These are phyloP conservation scores for Euclidium syriacum DNA, from an alignment of 345 rosid genomes.

Conservation along the genomic window DNA sequence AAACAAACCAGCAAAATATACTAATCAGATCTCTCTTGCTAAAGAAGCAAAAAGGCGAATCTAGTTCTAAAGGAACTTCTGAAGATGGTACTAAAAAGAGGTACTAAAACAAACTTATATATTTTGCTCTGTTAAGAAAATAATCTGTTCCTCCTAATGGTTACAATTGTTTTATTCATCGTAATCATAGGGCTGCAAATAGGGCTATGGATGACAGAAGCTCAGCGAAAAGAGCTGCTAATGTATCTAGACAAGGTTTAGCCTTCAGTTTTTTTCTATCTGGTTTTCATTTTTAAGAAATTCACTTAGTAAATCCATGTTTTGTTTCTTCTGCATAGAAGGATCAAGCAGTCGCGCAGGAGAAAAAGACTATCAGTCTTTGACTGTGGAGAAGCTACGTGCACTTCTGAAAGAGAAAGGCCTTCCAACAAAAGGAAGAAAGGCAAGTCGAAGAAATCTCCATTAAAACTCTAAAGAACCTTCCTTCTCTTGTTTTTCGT, in stretches of 20 bases:
- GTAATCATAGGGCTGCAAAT: slow-evolving; percentile 54
- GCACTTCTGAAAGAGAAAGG: slow-evolving; percentile 73
- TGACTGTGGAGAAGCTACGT: slow-evolving; percentile 86
- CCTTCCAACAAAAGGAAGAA: slow-evolving; percentile 74
- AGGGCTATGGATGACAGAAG: slow-evolving; percentile 53
- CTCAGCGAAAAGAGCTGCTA: slow-evolving; percentile 59
- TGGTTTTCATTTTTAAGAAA: not conserved
- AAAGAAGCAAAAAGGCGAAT: slow-evolving; percentile 61
- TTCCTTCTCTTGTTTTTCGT: not conserved
- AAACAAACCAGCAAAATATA: slow-evolving; percentile 87
- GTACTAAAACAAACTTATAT: slow-evolving; percentile 34
- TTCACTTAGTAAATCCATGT: not conserved
- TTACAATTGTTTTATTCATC: not conserved
- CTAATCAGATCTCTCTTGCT: slow-evolving; percentile 79
- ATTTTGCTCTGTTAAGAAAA: not conserved
- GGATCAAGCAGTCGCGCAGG: slow-evolving; percentile 55
- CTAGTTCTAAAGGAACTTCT: slow-evolving; percentile 47
- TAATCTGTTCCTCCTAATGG: not conserved
- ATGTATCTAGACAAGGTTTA: slow-evolving; percentile 54
- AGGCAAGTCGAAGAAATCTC: slow-evolving; percentile 41
- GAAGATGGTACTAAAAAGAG: slow-evolving; percentile 74
- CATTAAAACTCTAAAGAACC: not conserved
- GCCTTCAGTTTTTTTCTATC: not conserved
- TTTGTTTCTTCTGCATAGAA: slow-evolving; percentile 36
- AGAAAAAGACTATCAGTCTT: slow-evolving; percentile 60